These are phyloP conservation scores for Ballota nigra DNA, from an alignment of 257 asterid species.

Conservation along the genomic window DNA sequence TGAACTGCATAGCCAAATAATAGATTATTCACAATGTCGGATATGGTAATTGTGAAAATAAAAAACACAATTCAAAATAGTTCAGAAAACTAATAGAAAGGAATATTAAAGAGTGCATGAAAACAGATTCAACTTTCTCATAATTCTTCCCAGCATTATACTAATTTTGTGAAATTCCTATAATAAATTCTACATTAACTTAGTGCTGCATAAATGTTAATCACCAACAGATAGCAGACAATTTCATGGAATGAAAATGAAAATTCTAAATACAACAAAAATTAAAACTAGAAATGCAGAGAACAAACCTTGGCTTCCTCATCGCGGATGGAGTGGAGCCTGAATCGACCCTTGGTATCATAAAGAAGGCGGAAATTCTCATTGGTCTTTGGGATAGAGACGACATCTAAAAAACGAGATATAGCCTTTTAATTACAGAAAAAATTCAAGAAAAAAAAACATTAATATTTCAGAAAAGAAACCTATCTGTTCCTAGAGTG, in stretches of 20 bases:
- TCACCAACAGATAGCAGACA: too few relatives aligned
- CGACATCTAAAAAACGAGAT: conserved; percentile 36
- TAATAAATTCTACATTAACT: background rate
- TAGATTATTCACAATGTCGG: background rate
- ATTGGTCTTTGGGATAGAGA: conserved; percentile 53
- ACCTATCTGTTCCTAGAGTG: too few relatives aligned
- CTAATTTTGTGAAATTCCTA: background rate
- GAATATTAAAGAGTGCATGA: background rate
- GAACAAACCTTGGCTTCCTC: conserved; percentile 47
- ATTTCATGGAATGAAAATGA: background rate
- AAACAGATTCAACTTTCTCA: background rate
- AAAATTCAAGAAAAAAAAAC: background rate
- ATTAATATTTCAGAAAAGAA: background rate
- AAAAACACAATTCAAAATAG: background rate
- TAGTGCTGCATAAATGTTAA: background rate
- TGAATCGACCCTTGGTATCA: conserved; percentile 48
- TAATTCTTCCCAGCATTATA: background rate
- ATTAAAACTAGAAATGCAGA: background rate
- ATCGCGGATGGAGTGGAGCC: conserved; percentile 42
- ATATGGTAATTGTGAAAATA: background rate
- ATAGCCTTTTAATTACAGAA: background rate
- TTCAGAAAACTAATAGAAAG: background rate
- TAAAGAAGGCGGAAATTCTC: conserved; percentile 52
- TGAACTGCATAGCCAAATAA: conserved; percentile 25
- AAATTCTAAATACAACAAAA: background rate